These are phyloP conservation scores for Colletotrichum somersetense DNA, from an alignment of 2,329 filamentous ascomycete genomes.

Conservation along the genomic window DNA sequence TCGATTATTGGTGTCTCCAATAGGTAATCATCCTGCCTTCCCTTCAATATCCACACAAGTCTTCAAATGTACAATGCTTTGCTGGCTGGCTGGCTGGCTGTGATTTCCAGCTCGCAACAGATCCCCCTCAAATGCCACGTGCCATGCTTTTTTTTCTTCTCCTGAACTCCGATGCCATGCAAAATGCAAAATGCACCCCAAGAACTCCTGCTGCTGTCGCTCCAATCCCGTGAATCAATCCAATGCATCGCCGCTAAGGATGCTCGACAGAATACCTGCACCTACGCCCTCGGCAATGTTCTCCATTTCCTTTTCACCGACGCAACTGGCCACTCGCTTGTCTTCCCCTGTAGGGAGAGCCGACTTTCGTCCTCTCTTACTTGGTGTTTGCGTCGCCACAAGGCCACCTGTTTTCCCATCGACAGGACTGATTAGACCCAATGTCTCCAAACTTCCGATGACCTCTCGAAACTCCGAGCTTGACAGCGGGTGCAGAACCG, in stretches of 20 bases:
- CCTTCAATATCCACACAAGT: conserved; percentile 22
- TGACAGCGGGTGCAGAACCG: conserved; percentile 89
- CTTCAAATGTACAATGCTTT: conserved; percentile 3
- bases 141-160: conserved; percentile 23
- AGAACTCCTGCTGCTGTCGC: conserved; percentile 16
- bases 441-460: conserved; percentile 86
- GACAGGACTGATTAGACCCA: conserved; percentile 80
- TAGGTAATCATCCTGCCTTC: not conserved
- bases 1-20: not conserved
- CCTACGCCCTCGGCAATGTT: conserved; percentile 75
- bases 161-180: conserved; percentile 41
- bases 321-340: conserved; percentile 81
- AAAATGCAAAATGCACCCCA: conserved; percentile 15
- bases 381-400: conserved; percentile 74
- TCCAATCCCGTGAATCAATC: conserved; percentile 54
- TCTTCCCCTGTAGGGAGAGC: conserved; percentile 75
- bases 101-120: conserved; percentile 13
- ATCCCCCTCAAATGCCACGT: conserved; percentile 42
- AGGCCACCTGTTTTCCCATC: conserved; percentile 79
- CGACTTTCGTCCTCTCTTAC: conserved; percentile 73
- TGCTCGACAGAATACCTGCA: conserved; percentile 71
- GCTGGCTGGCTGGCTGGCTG: not conserved
- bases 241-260: conserved; percentile 71
- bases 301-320: conserved; percentile 83
- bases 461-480: conserved; percentile 96